Conservation (phyloP, 257 asterid species). For the Primulina eburnea region DNA sequence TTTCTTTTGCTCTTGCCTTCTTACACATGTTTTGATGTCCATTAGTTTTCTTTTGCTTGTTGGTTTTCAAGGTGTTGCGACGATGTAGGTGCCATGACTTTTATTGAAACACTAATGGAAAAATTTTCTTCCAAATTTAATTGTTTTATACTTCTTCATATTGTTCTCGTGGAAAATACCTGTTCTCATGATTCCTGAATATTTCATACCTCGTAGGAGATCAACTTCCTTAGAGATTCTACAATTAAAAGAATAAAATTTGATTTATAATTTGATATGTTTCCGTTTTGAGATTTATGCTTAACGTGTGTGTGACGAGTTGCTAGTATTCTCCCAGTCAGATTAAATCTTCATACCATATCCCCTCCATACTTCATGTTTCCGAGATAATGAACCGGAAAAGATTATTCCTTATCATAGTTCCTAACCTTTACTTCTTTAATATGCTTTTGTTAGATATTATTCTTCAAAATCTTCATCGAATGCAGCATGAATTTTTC, state of each 20-base stretch:
- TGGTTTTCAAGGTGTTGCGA: neutral
- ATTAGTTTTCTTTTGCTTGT: neutral
- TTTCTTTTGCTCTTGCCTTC: neutral
- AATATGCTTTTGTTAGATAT: neutral
- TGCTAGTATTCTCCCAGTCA: neutral
- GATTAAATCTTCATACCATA: constrained; percentile 9
- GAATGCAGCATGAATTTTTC: neutral
- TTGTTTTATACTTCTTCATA: neutral
- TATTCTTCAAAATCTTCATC: constrained; percentile 12
- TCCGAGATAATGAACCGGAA: constrained; percentile 15
- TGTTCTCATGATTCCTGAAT: neutral
- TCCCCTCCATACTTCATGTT: constrained; percentile 15
- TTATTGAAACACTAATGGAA: neutral
- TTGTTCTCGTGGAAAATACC: neutral
- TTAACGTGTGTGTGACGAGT: neutral
- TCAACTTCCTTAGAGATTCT: neutral
- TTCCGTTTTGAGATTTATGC: neutral
- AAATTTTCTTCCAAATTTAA: neutral
- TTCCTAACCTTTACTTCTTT: neutral
- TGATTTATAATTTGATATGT: neutral
- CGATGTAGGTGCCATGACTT: neutral
- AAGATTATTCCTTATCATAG: neutral
- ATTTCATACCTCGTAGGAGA: neutral
- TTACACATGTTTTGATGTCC: neutral
- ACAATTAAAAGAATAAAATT: neutral